Evolutionary conservation across 805 yeast genomes (phyloP).

Genomic region (Starmerella kuoi): DNA sequence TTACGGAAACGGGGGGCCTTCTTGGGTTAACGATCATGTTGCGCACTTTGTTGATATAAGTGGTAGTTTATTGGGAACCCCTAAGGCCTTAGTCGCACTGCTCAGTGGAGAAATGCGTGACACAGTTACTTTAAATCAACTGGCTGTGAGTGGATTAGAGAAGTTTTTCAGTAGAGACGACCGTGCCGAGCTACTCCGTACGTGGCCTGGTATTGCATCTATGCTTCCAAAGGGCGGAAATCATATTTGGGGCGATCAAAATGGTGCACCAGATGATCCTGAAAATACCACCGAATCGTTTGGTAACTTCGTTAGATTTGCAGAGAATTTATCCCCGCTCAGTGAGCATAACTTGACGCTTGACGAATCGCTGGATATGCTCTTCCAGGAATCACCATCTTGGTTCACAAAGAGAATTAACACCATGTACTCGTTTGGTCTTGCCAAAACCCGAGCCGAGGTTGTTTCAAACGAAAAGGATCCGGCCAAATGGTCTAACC

Average conservation of each 20-base stretch:
- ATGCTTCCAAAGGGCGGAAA: conserved; percentile 97
- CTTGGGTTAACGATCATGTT: conserved; percentile 78
- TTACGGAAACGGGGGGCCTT: conserved; percentile 75
- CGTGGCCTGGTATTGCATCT: conserved; percentile 89
- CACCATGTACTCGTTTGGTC: conserved; percentile 69
- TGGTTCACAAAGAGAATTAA: conserved; percentile 60
- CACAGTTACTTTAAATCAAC: conserved; percentile 82
- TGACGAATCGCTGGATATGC: conserved; percentile 50
- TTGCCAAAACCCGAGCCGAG: conserved; percentile 49
- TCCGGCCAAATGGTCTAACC: conserved; percentile 84
- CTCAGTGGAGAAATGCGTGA: conserved; percentile 98
- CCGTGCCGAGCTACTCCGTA: conserved; percentile 68
- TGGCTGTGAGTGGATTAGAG: conserved; percentile 90
- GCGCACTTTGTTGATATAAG: conserved; percentile 76
- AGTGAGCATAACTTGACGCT: conserved; percentile 49
- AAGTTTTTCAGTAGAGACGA: conserved; percentile 84
- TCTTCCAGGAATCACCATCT: conserved; percentile 53
- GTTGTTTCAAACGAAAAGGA: conserved; percentile 52
- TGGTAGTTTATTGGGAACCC: conserved; percentile 87
- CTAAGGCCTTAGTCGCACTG: conserved; percentile 82
- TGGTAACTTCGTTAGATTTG: conserved; percentile 66
- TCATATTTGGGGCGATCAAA: conserved; percentile 69
- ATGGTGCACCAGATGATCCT: conserved; percentile 49
- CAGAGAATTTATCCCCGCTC: conserved; percentile 34
- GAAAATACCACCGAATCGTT: conserved; percentile 34